Base-by-base conservation (phyloP, 1,284 basidiomycete genomes). In the Ceraceosorus guamensis region DNA sequence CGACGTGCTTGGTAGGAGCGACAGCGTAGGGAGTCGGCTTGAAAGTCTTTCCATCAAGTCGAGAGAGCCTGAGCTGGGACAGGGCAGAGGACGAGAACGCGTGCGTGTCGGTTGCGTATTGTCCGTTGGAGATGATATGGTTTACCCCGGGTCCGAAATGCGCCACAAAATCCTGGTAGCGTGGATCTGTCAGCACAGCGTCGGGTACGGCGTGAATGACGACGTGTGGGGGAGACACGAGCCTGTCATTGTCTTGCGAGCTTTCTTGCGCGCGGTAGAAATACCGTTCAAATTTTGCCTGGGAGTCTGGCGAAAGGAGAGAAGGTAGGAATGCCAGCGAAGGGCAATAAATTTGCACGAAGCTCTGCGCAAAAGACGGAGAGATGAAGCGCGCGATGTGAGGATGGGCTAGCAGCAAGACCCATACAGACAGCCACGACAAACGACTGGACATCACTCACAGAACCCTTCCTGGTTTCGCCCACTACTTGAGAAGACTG, bases 31-130 rank as follows among this genome's bases (percentile, higher is more conserved):
- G 80, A 0, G 86, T 87, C 5, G 87, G 69, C 0, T 83, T 82
- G 79, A 95, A 96, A 66, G 92, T 83, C 1, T 82, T 74, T 0
- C 80, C 62, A 68, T 95, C 88, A 35, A 95, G 79, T 56, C 85
- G 79, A 61, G 83, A 84, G 5, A 95, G 80, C 46, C 84, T 82
- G 16, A 89, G 79, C 53, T 87, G 85, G 58, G 84, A 83, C 66
- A 83, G 84, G 2, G 86, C 85, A 7, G 85, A 83, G 24, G 84
- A 86, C 0, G 84, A 86, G 70, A 89, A 92, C 13, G 85, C 84
- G 30, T 88, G 79, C 4, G 82, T 83, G 76, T 93, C 83, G 4
- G 84, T 77, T 44, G 79, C 78, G 54, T 85, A 79, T 59, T 82
- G 79, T 35, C 80, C 79, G 39, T 87, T 85, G 14, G 86, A 80